Percentiles rank a stretch among this genome's conserved stretches.
These are phyloP conservation scores for Globisporangium cederbergense DNA, from an alignment of 352 stramenopile species.

Conservation along the genomic window DNA sequence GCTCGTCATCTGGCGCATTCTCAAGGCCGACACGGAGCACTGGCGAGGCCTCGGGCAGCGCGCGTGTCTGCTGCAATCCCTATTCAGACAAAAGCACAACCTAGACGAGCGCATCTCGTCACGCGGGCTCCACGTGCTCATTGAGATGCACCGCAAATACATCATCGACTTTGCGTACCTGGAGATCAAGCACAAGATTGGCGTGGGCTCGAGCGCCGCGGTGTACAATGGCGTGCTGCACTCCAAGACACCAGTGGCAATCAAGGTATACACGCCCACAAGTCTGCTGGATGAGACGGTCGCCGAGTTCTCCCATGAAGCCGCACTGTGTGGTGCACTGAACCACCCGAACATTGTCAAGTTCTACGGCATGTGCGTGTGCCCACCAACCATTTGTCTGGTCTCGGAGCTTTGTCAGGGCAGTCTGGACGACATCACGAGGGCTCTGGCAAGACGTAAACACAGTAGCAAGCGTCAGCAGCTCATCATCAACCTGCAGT, in stretches of 20 bases:
- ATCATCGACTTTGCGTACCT: slow-evolving; percentile 75
- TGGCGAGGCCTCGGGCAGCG: slow-evolving; percentile 63
- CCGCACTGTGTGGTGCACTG: slow-evolving; percentile 62
- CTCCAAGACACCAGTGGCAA: slow-evolving; percentile 48
- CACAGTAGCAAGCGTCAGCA: slow-evolving; percentile 24
- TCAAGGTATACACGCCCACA: slow-evolving; percentile 76
- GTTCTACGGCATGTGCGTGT: slow-evolving; percentile 85
- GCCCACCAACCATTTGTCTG: slow-evolving; percentile 66
- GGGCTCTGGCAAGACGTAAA: slow-evolving; percentile 26
- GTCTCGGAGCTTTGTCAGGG: slow-evolving; percentile 57
- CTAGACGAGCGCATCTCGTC: slow-evolving; percentile 59
- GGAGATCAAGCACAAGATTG: slow-evolving; percentile 48
- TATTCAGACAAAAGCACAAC: slow-evolving; percentile 49
- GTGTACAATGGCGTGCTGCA: slow-evolving; percentile 67
- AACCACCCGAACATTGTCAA: slow-evolving; percentile 79
- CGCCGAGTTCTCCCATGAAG: slow-evolving; percentile 80
- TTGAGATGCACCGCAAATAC: slow-evolving; percentile 72
- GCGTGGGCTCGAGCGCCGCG: slow-evolving; percentile 45
- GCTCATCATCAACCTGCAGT: slow-evolving; percentile 46
- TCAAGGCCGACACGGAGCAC: slow-evolving; percentile 69
- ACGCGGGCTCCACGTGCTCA: slow-evolving; percentile 57
- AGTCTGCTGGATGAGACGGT: slow-evolving; percentile 59
- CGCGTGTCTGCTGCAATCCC: slow-evolving; percentile 44
- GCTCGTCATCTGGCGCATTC: slow-evolving; percentile 65
- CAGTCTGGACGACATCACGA: slow-evolving; percentile 39